Conservation (phyloP, 257 asterid genomes). For the Primulina tabacum region DNA sequence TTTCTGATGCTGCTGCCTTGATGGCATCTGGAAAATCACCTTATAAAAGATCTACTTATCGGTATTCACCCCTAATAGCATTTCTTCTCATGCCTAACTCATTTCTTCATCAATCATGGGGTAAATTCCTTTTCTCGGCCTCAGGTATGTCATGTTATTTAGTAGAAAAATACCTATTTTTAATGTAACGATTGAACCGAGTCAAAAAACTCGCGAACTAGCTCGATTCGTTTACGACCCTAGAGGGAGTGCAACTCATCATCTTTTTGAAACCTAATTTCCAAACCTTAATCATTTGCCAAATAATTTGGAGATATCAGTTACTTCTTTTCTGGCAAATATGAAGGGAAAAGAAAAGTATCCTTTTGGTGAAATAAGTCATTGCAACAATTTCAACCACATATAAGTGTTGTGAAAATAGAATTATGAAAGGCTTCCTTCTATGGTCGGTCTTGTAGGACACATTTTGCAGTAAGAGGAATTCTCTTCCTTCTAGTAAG, state of each 20-base stretch:
- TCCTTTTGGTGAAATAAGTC: conserved; percentile 1
- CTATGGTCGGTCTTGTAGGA: background rate
- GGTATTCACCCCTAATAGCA: conserved; percentile 89
- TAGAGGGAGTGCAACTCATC: background rate
- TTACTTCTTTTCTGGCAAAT: background rate
- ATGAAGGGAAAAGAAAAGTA: background rate
- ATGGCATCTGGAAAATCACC: conserved; percentile 83
- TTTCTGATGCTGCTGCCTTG: conserved; percentile 84
- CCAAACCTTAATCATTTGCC: conserved; percentile 2
- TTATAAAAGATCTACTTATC: conserved; percentile 80
- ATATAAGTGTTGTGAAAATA: background rate
- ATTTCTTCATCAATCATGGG: conserved; percentile 73
- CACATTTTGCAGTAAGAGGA: background rate
- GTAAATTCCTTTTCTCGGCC: conserved; percentile 77
- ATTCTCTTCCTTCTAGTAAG: background rate
- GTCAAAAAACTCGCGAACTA: too few relatives aligned
- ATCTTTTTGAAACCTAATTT: background rate
- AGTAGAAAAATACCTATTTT: background rate
- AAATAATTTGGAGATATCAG: conserved; percentile 1
- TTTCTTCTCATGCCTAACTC: conserved; percentile 82
- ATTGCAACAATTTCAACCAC: background rate
- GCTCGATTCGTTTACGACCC: too few relatives aligned
- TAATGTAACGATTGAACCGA: background rate
- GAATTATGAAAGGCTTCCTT: background rate
- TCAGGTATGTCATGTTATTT: conserved; percentile 49